Conservation (phyloP, 1,139 yeast species). For the Diutina rugosa region DNA sequence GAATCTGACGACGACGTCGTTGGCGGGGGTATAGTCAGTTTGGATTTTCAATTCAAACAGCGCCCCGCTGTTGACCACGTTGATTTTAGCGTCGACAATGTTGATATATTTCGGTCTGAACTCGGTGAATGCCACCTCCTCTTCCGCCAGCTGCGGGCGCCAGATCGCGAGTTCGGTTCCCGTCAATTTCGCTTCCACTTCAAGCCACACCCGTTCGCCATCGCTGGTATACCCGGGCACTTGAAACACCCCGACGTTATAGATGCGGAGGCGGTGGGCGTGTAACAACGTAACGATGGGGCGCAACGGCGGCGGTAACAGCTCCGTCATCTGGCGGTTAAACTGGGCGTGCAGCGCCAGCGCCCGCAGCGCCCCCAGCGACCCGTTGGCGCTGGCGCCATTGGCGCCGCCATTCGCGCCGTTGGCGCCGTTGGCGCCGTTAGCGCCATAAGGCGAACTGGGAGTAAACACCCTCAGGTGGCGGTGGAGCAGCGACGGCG, state of each 20-base stretch:
- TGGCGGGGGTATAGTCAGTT: conserved; percentile 4
- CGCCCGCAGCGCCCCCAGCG: background rate
- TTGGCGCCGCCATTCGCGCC: background rate
- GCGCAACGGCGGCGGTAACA: background rate
- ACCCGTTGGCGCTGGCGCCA: background rate
- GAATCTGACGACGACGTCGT: conserved; percentile 16
- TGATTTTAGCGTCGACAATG: conserved; percentile 27
- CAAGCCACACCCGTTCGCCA: conserved; percentile 6
- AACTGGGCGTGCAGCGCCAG: background rate
- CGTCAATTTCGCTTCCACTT: conserved; percentile 31
- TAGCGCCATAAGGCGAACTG: background rate
- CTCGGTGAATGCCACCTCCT: background rate
- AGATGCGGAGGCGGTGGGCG: background rate
- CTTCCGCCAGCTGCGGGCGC: conserved; percentile 15
- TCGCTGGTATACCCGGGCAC: background rate
- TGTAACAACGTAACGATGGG: background rate
- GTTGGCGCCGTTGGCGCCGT: background rate
- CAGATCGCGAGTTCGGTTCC: conserved; percentile 41
- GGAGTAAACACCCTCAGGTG: background rate
- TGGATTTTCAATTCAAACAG: background rate
- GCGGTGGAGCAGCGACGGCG: background rate
- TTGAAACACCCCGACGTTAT: background rate
- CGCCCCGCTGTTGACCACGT: conserved; percentile 8
- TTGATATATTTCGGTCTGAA: conserved; percentile 31
- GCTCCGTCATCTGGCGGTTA: background rate